A percentile compares a stretch with the other conserved stretches of the same genome.
Conservation (phyloP, 2,329 filamentous ascomycete genomes). For the Podosphaera fusca region DNA sequence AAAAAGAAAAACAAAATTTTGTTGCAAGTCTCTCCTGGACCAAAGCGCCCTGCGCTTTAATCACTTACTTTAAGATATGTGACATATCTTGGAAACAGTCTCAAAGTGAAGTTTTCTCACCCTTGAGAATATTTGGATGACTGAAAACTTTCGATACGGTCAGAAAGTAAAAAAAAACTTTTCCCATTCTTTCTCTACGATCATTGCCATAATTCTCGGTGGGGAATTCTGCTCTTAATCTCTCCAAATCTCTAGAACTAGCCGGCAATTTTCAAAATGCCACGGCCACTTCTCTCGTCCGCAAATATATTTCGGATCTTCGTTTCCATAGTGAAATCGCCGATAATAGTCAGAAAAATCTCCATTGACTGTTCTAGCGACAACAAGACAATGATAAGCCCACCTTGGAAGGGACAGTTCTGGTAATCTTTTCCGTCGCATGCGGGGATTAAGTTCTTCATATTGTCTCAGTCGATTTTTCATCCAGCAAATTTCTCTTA, state of each 20-base stretch:
- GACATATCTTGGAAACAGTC: background rate
- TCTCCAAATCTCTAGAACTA: background rate
- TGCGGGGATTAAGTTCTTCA: background rate
- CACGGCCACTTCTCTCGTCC: background rate
- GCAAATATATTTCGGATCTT: background rate
- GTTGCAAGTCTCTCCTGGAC: background rate
- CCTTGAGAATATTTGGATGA: background rate
- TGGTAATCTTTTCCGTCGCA: background rate
- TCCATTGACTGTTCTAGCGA: background rate
- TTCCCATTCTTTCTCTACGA: background rate
- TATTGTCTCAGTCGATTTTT: background rate
- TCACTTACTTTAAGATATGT: background rate
- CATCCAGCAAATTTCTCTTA: background rate
- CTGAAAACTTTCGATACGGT: background rate
- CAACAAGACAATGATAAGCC: background rate
- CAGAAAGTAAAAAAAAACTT: background rate
- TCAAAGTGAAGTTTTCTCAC: background rate
- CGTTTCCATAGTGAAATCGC: background rate
- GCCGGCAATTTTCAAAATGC: background rate
- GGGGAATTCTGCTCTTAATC: background rate
- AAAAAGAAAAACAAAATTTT: too few species aligned
- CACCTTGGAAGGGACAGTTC: background rate
- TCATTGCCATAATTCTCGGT: background rate
- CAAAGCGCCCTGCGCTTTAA: background rate
- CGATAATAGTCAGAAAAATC: background rate